These are phyloP conservation scores for Knoxdaviesia capensis DNA, from an alignment of 2,329 filamentous ascomycete genomes.

Conservation along the genomic window DNA sequence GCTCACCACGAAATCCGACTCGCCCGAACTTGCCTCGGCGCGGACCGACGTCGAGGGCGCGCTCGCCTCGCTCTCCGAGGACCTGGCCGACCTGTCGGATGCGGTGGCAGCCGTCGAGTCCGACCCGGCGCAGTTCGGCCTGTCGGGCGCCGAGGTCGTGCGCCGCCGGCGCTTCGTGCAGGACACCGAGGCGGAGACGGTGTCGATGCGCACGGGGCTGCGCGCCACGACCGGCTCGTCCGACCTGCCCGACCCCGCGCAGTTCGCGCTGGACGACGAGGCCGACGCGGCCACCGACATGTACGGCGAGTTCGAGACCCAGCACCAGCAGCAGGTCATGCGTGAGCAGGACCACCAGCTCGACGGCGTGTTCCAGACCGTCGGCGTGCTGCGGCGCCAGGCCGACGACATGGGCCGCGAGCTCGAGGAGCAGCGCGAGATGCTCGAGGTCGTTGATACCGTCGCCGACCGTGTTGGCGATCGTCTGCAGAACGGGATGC, in stretches of 20 bases:
- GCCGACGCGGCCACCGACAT: constrained; percentile 31
- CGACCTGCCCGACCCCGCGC: constrained; percentile 32
- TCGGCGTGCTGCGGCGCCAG: constrained; percentile 75
- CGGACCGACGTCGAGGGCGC: constrained; percentile 46
- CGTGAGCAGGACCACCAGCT: constrained; percentile 84
- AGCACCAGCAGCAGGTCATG: constrained; percentile 82
- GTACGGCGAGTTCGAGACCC: constrained; percentile 72
- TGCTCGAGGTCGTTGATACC: constrained; percentile 70
- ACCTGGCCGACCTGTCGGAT: constrained; percentile 73
- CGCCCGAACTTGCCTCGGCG: constrained; percentile 70
- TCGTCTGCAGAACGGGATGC: constrained; percentile 67
- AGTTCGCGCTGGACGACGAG: constrained; percentile 30
- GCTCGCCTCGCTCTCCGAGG: constrained; percentile 52
- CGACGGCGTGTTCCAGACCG: constrained; percentile 81
- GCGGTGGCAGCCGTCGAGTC: constrained; percentile 75
- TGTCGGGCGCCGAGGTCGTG: constrained; percentile 64
- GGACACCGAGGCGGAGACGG: constrained; percentile 75
- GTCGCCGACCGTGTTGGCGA: constrained; percentile 76
- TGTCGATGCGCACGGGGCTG: constrained; percentile 74
- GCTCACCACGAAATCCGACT: constrained; percentile 47
- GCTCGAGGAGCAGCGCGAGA: constrained; percentile 80
- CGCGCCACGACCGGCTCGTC: constrained; percentile 9
- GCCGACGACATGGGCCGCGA: constrained; percentile 93
- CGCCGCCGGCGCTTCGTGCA: constrained; percentile 66
- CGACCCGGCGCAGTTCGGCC: constrained; percentile 70